Evolutionary conservation across 78 protist species (phyloP), one percentile per base, ranked within the genome.

Genomic region (Polysphondylium violaceum): DNA sequence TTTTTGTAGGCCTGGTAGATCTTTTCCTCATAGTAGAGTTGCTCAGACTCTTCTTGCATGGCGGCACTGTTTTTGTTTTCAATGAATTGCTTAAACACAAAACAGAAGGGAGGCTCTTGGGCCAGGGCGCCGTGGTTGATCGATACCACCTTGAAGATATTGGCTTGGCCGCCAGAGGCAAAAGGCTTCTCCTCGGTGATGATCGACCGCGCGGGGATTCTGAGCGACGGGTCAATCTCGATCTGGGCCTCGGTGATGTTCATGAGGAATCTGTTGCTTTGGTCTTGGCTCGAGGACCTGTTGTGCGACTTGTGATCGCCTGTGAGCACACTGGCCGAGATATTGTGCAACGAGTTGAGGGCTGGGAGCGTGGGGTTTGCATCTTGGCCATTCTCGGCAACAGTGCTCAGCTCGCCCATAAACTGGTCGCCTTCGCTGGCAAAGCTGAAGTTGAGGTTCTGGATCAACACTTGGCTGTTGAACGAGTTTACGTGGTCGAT

Each of bases 141-240:
- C n/a, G 33, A 51, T 65, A 38, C 40, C 2, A 65, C 73, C 73
- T 38, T 65, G 23, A 38, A 65, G 17, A 65, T 65, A 36, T 36
- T 65, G 33, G 73, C 73, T 65, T 65, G 73, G 9, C 73, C 73
- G n/a, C 73, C 73, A 3, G 50, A 36, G 33, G 73, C 73, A 38
- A 65, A 65, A 38, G 73, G 50, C n/a, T 33, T 38, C 7, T 6
- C 3, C 1, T 65, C 73, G 7, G 73, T 65, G 1, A 38, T 38
- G 21, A 65, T 65, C 33, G 5, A 36, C 23, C 8, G 12, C 11
- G 51, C 33, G 33, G 73, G 73, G 21, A 65, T 65, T 38, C n/a
- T 65, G 33, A 65, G n/a, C n/a, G 73, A 65, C 2, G n/a, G 43
- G 21, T 65, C 73, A 65, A 65, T 65, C 5, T 65, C 73, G 4